Evolutionary conservation across 139 green algal genomes (phyloP).

Genomic region (Axilococcus clingmanii): DNA sequence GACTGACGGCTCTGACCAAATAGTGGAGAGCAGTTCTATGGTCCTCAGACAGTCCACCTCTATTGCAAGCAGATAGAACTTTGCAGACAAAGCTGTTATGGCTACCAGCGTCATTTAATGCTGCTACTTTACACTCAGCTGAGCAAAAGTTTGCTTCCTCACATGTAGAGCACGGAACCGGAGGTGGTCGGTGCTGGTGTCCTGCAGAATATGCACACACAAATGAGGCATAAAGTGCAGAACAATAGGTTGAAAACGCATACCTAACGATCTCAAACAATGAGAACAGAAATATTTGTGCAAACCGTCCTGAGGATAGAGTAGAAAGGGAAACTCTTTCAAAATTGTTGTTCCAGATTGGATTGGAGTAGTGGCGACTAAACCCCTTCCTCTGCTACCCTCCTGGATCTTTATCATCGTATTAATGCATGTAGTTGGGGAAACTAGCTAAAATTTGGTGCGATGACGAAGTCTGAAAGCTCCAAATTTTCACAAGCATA

Average conservation of each 20-base stretch:
- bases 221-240: background rate
- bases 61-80: constrained; percentile 16
- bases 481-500: too few species aligned
- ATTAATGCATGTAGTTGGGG: too few species aligned
- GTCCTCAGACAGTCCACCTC: constrained; percentile 17
- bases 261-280: constrained; percentile 12
- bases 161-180: background rate
- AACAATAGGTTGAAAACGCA: constrained; percentile 3
- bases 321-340: constrained; percentile 8
- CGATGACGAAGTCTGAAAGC: too few species aligned
- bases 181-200: background rate
- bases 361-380: background rate
- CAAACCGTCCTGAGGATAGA: constrained; percentile 17
- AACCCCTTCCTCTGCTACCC: constrained; percentile 1
- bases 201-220: background rate
- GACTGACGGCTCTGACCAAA: constrained; percentile 9
- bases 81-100: constrained; percentile 17
- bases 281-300: constrained; percentile 9
- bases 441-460: too few species aligned
- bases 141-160: constrained; percentile 11
- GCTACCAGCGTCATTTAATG: constrained; percentile 18
- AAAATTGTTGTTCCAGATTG: constrained; percentile 17
- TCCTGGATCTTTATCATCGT: too few species aligned
- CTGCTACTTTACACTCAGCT: constrained; percentile 9
- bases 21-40: constrained; percentile 9